These are phyloP conservation scores for Curvularia verruculosa DNA, from an alignment of 2,329 filamentous ascomycete species.

Conservation along the genomic window DNA sequence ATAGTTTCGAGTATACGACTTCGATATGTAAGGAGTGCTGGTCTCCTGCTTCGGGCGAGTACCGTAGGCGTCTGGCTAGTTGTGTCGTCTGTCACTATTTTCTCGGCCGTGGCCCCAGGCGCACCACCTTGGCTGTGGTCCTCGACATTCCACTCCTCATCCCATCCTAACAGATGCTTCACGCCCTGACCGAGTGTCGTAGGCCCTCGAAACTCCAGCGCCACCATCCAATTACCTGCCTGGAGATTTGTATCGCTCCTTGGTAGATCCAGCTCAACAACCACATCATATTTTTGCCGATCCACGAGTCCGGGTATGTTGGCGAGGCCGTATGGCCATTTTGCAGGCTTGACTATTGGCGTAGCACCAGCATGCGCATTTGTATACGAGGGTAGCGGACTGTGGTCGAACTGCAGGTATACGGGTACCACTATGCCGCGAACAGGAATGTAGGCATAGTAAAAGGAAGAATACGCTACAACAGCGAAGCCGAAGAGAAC, in stretches of 20 bases:
- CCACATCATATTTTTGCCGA: constrained; percentile 85
- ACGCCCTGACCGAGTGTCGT: constrained; percentile 11
- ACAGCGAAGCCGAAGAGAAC: constrained; percentile 64
- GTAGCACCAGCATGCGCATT: constrained; percentile 11
- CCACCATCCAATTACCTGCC: constrained; percentile 94
- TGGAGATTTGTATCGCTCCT: constrained; percentile 76
- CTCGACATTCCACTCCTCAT: constrained; percentile 41
- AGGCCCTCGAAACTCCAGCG: constrained; percentile 67
- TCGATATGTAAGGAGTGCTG: constrained; percentile 79
- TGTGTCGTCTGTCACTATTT: neutral
- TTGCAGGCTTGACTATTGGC: constrained; percentile 13
- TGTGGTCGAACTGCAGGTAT: constrained; percentile 68
- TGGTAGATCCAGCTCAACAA: constrained; percentile 76
- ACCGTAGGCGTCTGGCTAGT: constrained; percentile 27
- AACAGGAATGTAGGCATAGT: constrained; percentile 70
- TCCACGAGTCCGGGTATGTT: constrained; percentile 52
- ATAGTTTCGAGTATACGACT: constrained; percentile 54
- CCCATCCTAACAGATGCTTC: constrained; percentile 37
- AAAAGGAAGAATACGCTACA: constrained; percentile 70
- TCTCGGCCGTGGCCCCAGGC: constrained; percentile 17
- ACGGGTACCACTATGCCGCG: constrained; percentile 67
- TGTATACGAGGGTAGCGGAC: constrained; percentile 4
- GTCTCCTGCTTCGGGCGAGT: constrained; percentile 65
- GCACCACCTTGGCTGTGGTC: constrained; percentile 26
- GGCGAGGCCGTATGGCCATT: constrained; percentile 60